Percentiles rank a stretch among this genome's conserved stretches.
phyloP scores from a whole-genome alignment of 495 filamentous ascomycete species.

The Lasiosphaeria hispida region DNA sequence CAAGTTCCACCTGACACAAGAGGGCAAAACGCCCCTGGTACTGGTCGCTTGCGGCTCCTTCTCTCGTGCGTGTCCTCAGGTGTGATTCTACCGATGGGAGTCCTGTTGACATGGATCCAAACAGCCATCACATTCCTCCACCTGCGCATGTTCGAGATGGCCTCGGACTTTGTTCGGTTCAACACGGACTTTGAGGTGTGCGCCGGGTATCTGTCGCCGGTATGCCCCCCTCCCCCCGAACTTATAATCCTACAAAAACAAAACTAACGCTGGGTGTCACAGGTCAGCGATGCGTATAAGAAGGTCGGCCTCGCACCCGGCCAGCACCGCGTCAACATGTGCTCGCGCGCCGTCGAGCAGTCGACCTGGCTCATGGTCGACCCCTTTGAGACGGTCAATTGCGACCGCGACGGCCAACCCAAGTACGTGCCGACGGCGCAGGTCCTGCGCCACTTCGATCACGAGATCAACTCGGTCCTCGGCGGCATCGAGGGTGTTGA shows the following conservation, averaged over 20 bases:
- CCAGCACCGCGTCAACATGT: slow-evolving; percentile 54
- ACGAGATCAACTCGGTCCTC: slow-evolving; percentile 79
- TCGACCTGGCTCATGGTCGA: slow-evolving; percentile 87
- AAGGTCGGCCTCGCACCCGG: slow-evolving; percentile 76
- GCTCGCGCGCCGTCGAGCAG: slow-evolving; percentile 73
- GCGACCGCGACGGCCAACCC: slow-evolving; percentile 61
- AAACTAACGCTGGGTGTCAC: background rate
- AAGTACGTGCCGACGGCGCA: slow-evolving; percentile 85
- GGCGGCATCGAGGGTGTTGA: slow-evolving; percentile 67
- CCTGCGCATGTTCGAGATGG: slow-evolving; percentile 93
- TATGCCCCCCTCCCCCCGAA: background rate
- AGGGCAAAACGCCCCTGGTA: slow-evolving; percentile 72
- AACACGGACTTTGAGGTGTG: slow-evolving; percentile 83
- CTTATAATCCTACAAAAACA: too few relatives aligned
- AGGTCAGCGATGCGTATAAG: slow-evolving; percentile 71
- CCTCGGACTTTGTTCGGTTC: slow-evolving; percentile 72
- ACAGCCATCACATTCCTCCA: slow-evolving; percentile 79
- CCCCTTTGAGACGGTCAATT: slow-evolving; percentile 54
- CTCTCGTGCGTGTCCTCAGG: slow-evolving; percentile 40
- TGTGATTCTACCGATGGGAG: background rate
- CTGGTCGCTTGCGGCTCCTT: slow-evolving; percentile 91
- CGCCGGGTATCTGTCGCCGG: slow-evolving; percentile 69
- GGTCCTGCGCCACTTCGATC: slow-evolving; percentile 83
- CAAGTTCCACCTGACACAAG: slow-evolving; percentile 62
- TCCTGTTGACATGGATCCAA: background rate